A percentile compares a stretch with the other conserved stretches of the same genome.
These are phyloP conservation scores for Carex scoparia DNA, from an alignment of 176 grass and related monocot species.

Conservation along the genomic window DNA sequence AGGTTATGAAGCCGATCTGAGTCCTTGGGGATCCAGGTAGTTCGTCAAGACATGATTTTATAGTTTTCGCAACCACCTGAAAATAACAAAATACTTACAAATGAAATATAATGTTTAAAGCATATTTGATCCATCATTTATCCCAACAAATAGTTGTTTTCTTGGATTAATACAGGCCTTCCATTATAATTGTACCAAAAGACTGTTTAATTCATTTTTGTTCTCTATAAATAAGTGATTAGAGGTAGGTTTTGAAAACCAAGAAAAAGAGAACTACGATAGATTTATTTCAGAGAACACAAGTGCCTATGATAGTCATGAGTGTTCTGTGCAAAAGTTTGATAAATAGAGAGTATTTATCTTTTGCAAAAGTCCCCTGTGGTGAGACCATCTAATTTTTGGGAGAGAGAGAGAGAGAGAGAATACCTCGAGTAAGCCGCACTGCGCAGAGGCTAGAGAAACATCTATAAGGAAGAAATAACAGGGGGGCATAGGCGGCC, in stretches of 20 bases:
- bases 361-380: not conserved
- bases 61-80: conserved; percentile 82
- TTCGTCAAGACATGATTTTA: conserved; percentile 85
- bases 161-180: not conserved
- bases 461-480: conserved; percentile 99
- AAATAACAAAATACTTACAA: conserved; percentile 1
- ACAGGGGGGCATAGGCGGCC: conserved; percentile 90
- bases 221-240: not conserved
- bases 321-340: not conserved
- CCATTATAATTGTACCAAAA: not conserved
- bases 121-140: conserved; percentile 3
- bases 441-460: conserved; percentile 63
- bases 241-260: not conserved
- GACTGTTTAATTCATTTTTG: not conserved
- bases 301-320: not conserved
- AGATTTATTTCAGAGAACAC: not conserved
- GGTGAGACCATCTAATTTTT: not conserved
- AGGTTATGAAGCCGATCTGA: conserved; percentile 96
- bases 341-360: not conserved
- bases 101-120: conserved; percentile 8
- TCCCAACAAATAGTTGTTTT: not conserved
- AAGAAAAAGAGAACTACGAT: not conserved
- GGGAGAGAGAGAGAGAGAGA: not conserved
- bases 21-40: conserved; percentile 76
- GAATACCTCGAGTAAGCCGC: conserved; percentile 79